Conservation (phyloP, 1,284 basidiomycete genomes). For the Cystobasidium slooffiae region DNA sequence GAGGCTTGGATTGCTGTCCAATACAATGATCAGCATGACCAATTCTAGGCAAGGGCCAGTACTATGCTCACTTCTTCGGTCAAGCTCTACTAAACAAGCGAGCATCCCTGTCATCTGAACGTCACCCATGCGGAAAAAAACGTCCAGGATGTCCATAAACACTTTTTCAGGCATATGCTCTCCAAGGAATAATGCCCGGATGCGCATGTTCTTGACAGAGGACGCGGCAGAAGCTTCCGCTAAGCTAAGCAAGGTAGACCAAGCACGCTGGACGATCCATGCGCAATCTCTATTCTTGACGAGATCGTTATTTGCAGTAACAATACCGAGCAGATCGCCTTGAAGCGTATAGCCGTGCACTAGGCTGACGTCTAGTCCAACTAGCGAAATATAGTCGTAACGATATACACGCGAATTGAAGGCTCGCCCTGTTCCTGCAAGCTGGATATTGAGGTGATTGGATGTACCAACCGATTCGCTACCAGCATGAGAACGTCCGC, state of each 20-base stretch:
- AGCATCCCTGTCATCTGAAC: constrained; percentile 81
- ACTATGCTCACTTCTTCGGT: constrained; percentile 30
- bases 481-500: constrained; percentile 57
- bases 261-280: constrained; percentile 47
- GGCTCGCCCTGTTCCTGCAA: constrained; percentile 67
- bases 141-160: constrained; percentile 54
- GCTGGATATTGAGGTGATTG: constrained; percentile 70
- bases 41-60: no score
- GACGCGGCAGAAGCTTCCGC: constrained; percentile 49
- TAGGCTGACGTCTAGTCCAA: constrained; percentile 66
- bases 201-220: constrained; percentile 8
- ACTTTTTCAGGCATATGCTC: constrained; percentile 32
- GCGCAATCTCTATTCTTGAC: constrained; percentile 66
- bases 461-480: constrained; percentile 67
- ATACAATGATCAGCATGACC: neutral
- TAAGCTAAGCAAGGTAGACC: constrained; percentile 1
- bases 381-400: constrained; percentile 64
- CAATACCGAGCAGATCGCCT: constrained; percentile 64
- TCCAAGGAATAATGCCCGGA: constrained; percentile 42
- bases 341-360: constrained; percentile 69
- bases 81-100: constrained; percentile 64
- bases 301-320: constrained; percentile 65
- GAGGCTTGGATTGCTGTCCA: constrained; percentile 6
- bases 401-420: constrained; percentile 65
- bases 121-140: constrained; percentile 65